Evolutionary conservation across 148 eudicot species (phyloP), one percentile per base, ranked within the genome.

Genomic region (Vaccinium corymbosum): DNA sequence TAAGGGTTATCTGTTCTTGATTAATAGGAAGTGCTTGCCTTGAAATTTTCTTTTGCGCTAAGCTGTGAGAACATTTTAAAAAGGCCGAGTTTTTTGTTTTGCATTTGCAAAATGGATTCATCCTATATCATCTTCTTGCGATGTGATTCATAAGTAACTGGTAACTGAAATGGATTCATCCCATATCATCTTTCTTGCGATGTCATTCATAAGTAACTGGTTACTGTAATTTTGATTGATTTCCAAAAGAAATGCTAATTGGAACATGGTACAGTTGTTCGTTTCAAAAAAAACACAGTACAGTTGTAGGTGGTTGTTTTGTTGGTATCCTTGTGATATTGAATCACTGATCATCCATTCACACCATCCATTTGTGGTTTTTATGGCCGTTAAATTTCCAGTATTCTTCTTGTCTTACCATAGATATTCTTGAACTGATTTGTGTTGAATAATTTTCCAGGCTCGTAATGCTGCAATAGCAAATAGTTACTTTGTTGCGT

Each of bases 401-500:
- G 55, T 22, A 85, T 74, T 81, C 74, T 55, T 17, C 17, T 38
- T 85, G n/a, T 15, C 10, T 81, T 55, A 8, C 46, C 20, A 32
- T 6, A 42, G 25, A 17, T 82, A 20, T 35, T 76, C 78, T 77
- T 57, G 48, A 51, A 56, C 32, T 83, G 6, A 35, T 11, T 79
- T 81, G 6, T 53, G 73, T 32, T 71, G 7, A 14, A 13, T 73
- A 16, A 25, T 79, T 79, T 85, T 86, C 61, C 94, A 97, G 99
- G 99, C 99, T 52, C 94, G 98, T 16, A 97, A 97, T 87, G 98
- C 99, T 80, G 98, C 99, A 82, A 97, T 97, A 81, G 98, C 98
- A 68, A 97, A 94, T 81, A 97, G 92, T 84, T 97, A 97, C 89
- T 97, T 87, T 88, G 97, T 97, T 49, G 95, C 98, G 27, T 94